Percentiles rank a stretch among this genome's conserved stretches.
Conservation (phyloP, 768 basidiomycete species). For the Antrodiella citrinella region DNA sequence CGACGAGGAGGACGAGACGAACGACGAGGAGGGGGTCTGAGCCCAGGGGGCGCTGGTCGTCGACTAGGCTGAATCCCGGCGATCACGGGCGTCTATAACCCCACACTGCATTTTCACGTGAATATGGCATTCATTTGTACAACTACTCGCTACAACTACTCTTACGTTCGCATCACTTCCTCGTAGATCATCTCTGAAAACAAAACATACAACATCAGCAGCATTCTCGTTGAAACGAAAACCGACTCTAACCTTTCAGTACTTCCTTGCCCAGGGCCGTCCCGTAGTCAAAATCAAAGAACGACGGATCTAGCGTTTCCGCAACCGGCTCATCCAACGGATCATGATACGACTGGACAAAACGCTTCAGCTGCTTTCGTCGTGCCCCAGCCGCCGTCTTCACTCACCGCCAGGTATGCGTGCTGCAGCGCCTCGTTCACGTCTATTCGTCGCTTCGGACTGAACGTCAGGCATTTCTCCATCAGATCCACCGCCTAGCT, state of each 20-base stretch:
- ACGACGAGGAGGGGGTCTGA: too few relatives aligned
- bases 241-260: conserved; percentile 44
- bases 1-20: conserved; percentile 3
- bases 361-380: neutral
- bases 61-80: too few relatives aligned
- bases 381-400: conserved; percentile 2
- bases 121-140: too few relatives aligned
- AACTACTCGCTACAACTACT: neutral
- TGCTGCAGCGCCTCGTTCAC: conserved; percentile 84
- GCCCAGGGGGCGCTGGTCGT: too few relatives aligned
- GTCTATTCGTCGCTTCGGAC: conserved; percentile 80
- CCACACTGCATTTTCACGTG: neutral
- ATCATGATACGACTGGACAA: conserved; percentile 73
- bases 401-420: conserved; percentile 72
- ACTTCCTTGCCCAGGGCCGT: conserved; percentile 56
- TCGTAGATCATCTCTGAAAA: conserved; percentile 24
- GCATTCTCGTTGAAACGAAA: neutral
- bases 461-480: conserved; percentile 77
- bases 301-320: conserved; percentile 61
- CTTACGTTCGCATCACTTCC: conserved; percentile 22
- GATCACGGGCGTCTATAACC: neutral
- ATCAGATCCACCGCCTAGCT: conserved; percentile 64
- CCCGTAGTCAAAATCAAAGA: conserved; percentile 79
- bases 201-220: neutral
- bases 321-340: conserved; percentile 84